Evolutionary conservation across 208 protist species (phyloP), one percentile per base, ranked within the genome.

Genomic region (Acanthamoeba lenticulata): DNA sequence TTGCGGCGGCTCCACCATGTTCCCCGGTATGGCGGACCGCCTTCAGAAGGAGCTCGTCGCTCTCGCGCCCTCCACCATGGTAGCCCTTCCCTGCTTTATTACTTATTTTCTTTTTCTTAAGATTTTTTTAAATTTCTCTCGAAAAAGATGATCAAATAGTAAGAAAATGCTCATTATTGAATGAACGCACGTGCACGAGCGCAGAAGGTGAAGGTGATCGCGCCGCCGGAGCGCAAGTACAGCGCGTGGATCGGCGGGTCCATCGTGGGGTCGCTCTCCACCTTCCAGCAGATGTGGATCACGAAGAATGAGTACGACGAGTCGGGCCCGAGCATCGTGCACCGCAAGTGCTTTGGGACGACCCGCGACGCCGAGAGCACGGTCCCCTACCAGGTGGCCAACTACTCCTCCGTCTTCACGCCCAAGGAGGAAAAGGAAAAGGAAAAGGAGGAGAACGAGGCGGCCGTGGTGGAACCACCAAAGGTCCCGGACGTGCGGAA

Each of bases 221-320:
- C 97, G 29, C 96, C 96, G 79, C 96, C 96, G 9, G 96, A 97
- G 91, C 86, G 96, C 62, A 96, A 95, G 67, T 96, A 96, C 95
- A 96, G 95, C 34, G 96, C 83, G 32, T 97, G 96, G 96, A 96
- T 97, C 52, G 99, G 99, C 86, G 99, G 99, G 72, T 99, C 99
- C 52, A 99, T 99, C 92, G 92, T 99, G n/a, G 98, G 98, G 21
- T 99, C 98, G 40, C 97, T 99, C 44, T 97, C 97, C 32, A 99
- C 98, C 42, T 99, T 99, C 96, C 97, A 99, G 94, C 96, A 98
- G 72, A 99, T 99, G 98, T 99, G 99, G 98, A 98, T 99, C 94
- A 98, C 98, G 94, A 99, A 99, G 97, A 97, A 98, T 89, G 99
- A 99, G 93, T 99, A 99, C 95, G 99, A 99, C 72, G 99, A 99